These are phyloP conservation scores for Cornus suecica DNA, from an alignment of 148 eudicot species.

Conservation along the genomic window DNA sequence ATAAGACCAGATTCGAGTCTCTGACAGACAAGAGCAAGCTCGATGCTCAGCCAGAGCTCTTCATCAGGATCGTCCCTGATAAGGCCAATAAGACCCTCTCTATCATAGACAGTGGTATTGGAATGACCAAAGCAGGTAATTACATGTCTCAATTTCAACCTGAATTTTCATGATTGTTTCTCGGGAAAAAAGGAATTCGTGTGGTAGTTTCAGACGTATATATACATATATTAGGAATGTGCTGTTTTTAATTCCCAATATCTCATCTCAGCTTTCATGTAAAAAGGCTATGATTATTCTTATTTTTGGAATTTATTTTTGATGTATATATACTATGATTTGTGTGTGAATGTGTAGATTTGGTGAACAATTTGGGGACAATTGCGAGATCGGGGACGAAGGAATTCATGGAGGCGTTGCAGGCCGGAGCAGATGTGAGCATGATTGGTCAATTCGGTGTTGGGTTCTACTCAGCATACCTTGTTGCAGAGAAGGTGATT, in stretches of 20 bases:
- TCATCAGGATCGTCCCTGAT: slow-evolving; percentile 85
- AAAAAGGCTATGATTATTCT: too few relatives aligned
- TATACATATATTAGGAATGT: too few relatives aligned
- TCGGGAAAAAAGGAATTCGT: neutral
- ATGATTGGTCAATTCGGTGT: slow-evolving; percentile 97
- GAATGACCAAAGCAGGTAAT: slow-evolving; percentile 96
- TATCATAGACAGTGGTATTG: slow-evolving; percentile 78
- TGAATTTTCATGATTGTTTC: neutral
- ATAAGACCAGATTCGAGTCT: slow-evolving; percentile 81
- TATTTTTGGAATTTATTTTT: too few relatives aligned
- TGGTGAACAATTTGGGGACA: slow-evolving; percentile 94
- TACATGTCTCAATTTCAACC: neutral
- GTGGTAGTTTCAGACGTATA: too few relatives aligned
- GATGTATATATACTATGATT: too few relatives aligned
- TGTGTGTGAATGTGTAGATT: slow-evolving; percentile 29
- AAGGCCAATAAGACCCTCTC: slow-evolving; percentile 78
- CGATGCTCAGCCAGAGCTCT: slow-evolving; percentile 86
- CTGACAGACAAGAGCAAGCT: slow-evolving; percentile 88
- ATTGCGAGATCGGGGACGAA: slow-evolving; percentile 93
- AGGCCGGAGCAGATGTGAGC: slow-evolving; percentile 94
- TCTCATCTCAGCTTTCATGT: too few relatives aligned
- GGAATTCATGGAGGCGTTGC: slow-evolving; percentile 93
- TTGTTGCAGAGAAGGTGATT: slow-evolving; percentile 86
- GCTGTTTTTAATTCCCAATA: too few relatives aligned
- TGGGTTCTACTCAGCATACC: slow-evolving; percentile 87